Percentiles rank a stretch among this genome's conserved stretches.
phyloP scores from a whole-genome alignment of 2,329 filamentous ascomycete species.

The Mollisiaceae sp. region DNA sequence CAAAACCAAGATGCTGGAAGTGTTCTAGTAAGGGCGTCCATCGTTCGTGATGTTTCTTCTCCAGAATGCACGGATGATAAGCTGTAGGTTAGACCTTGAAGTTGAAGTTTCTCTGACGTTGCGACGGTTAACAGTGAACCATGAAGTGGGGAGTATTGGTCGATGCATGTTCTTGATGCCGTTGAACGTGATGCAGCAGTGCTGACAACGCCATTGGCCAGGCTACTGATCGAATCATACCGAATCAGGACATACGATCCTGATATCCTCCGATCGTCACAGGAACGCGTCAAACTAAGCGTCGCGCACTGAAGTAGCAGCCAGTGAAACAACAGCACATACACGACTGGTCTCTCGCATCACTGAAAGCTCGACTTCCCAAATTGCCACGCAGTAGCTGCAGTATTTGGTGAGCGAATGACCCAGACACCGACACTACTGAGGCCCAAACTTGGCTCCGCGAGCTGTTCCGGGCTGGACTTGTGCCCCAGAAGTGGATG shows the following conservation, averaged over 20 bases:
- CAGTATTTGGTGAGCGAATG: slow-evolving; percentile 8
- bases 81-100: background rate
- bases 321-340: slow-evolving; percentile 7
- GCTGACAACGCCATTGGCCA: slow-evolving; percentile 5
- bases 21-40: slow-evolving; percentile 44
- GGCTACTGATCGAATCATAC: slow-evolving; percentile 16
- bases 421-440: background rate
- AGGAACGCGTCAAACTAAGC: slow-evolving; percentile 8
- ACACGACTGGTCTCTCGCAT: background rate
- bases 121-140: background rate
- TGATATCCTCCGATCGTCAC: slow-evolving; percentile 17
- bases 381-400: slow-evolving; percentile 13
- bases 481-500: slow-evolving; percentile 10
- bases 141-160: slow-evolving; percentile 1
- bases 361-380: background rate
- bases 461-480: slow-evolving; percentile 1
- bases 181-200: slow-evolving; percentile 18
- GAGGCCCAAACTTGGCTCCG: background rate
- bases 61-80: background rate
- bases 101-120: background rate
- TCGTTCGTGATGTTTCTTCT: slow-evolving; percentile 14
- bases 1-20: slow-evolving; percentile 59
- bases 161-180: slow-evolving; percentile 16
- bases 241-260: slow-evolving; percentile 33
- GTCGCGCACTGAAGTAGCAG: background rate